Evolutionary conservation across 2,329 filamentous ascomycete species (phyloP), one percentile per base, ranked within the genome.

Genomic region (Hymenoscyphus fructigenus): DNA sequence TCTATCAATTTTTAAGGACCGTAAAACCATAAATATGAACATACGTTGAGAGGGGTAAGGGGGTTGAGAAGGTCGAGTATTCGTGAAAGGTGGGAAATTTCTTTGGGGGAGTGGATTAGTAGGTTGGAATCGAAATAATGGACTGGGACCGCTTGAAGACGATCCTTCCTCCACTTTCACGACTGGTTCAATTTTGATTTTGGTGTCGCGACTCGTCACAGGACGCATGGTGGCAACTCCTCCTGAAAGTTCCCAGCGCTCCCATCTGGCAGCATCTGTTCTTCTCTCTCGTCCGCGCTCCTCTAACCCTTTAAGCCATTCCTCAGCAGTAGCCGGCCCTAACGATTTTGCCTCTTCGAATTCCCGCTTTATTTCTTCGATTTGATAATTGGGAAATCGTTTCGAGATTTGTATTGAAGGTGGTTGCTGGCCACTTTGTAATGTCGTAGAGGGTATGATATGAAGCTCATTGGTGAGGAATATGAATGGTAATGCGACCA

Each of bases 251-350:
- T 88, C 87, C 86, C 90, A 94, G 71, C 87, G 89, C 74, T 93
- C 87, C 87, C 90, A 94, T 72, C 87, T 89, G 74, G 93, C 82
- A 34, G 85, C 83, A 73, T 91, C 87, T 12, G 80, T 82, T 70
- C 87, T 83, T 59, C 82, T 78, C 65, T 86, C 81, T 70, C 85
- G 85, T 10, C 90, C 89, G 65, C 85, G 83, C 32, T 79, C 79
- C 55, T 87, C 84, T 3, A 95, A 82, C 10, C 91, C 91, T 76
- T 93, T 93, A 34, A 88, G 81, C 91, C 91, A 95, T 75, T 93
- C 91, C 70, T 92, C 89, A 3, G 85, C 83, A 12, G 88, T 85
- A 53, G 88, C 88, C 56, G 82, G 71, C n/a, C 91, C 90, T 69
- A 91, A 82, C n/a, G 80, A 77, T 70, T 86, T 85, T 62, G 88